Conservation (phyloP, 1,139 yeast genomes). For the Candida frijolesensis region DNA sequence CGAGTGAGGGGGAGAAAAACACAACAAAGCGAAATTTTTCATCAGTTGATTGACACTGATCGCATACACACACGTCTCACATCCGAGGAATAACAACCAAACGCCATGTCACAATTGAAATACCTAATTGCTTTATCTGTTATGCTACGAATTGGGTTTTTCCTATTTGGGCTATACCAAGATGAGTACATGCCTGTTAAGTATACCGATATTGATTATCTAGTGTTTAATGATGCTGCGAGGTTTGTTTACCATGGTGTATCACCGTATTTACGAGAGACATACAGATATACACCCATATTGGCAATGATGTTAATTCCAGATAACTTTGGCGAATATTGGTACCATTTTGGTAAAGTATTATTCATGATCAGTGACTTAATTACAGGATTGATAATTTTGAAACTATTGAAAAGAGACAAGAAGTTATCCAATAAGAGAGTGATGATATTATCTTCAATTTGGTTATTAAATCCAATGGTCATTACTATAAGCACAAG, state of each 20-base stretch:
- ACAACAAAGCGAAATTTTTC: too few species aligned
- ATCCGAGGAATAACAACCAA: too few species aligned
- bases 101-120: conserved; percentile 9
- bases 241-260: conserved; percentile 58
- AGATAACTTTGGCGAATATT: conserved; percentile 43
- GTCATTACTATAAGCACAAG: conserved; percentile 91
- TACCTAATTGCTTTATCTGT: conserved; percentile 26
- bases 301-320: conserved; percentile 84
- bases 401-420: conserved; percentile 31
- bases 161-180: conserved; percentile 84
- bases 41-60: too few species aligned
- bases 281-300: conserved; percentile 91
- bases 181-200: conserved; percentile 77
- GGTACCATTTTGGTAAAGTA: conserved; percentile 76
- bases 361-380: conserved; percentile 78
- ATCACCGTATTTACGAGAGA: conserved; percentile 83
- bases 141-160: conserved; percentile 61
- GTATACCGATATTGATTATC: conserved; percentile 92
- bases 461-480: conserved; percentile 95
- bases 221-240: conserved; percentile 93
- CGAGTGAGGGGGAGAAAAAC: too few species aligned
- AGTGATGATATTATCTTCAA: conserved; percentile 39
- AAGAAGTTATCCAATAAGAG: conserved; percentile 15
- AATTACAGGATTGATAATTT: conserved; percentile 72
- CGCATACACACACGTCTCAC: too few species aligned